A percentile compares a stretch with the other conserved stretches of the same genome.
Evolutionary conservation across 1,284 basidiomycete species (phyloP).

Genomic region (Cutaneotrichosporon mucoides): DNA sequence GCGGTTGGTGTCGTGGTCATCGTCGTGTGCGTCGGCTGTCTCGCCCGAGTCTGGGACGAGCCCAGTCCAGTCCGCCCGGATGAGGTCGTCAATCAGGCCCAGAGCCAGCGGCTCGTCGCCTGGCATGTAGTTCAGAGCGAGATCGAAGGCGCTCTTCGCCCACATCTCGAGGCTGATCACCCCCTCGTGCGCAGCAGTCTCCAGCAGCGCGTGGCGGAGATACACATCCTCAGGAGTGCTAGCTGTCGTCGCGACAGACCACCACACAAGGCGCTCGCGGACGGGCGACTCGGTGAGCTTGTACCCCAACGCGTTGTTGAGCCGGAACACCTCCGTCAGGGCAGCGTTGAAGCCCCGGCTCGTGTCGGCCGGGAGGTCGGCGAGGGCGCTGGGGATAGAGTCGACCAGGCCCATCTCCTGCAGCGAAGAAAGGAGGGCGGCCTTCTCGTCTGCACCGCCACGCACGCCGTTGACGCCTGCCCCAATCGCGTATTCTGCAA

Average conservation of each 20-base stretch:
- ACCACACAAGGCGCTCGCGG: slow-evolving; percentile 12
- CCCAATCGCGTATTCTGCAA: slow-evolving; percentile 66
- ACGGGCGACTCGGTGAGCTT: slow-evolving; percentile 4
- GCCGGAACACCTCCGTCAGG: slow-evolving; percentile 11
- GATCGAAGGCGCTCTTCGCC: slow-evolving; percentile 19
- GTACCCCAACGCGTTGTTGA: slow-evolving; percentile 5
- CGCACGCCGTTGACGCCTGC: slow-evolving; percentile 63
- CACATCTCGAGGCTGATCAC: slow-evolving; percentile 17
- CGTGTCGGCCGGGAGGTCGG: neutral
- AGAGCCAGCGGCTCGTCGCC: slow-evolving; percentile 49
- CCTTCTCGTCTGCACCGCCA: slow-evolving; percentile 60
- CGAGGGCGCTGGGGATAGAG: neutral
- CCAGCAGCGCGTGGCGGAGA: slow-evolving; percentile 60
- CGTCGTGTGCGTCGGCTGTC: too few relatives aligned
- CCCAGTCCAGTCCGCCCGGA: slow-evolving; percentile 29
- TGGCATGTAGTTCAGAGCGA: slow-evolving; percentile 26
- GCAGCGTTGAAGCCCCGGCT: slow-evolving; percentile 8
- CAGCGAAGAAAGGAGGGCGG: slow-evolving; percentile 15
- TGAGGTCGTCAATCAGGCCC: slow-evolving; percentile 41
- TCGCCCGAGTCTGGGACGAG: neutral
- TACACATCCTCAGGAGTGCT: slow-evolving; percentile 6
- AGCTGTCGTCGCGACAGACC: slow-evolving; percentile 10
- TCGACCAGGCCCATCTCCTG: slow-evolving; percentile 10
- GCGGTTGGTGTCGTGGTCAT: too few relatives aligned
- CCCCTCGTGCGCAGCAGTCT: slow-evolving; percentile 37